Base-by-base conservation (phyloP, 2,329 filamentous ascomycete genomes). In the Apiospora koreana region DNA sequence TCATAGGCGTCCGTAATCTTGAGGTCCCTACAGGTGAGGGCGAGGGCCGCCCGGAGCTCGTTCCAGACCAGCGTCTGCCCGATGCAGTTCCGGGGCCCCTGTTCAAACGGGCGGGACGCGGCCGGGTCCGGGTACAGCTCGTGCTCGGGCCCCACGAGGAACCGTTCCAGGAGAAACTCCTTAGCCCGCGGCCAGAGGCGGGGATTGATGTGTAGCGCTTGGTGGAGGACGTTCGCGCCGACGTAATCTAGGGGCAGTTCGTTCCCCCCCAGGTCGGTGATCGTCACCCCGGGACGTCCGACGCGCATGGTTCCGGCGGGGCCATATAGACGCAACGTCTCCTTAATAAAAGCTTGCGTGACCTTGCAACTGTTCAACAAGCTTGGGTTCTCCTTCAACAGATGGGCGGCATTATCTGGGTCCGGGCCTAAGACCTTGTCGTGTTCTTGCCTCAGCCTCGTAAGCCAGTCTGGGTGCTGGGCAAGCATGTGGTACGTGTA, bases 251-350 rank as follows among this genome's bases (percentile, higher is more conserved):
- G 68, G 7, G 69, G 71, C 14, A 68, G 66, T 42, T 45, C 31
- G 16, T 68, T 65, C 1, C 71, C 72, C 18, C 65, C n/a, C 1
- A 66, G 54, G 31, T 72, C 72, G 2, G 46, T 68, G 14, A 73
- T 21, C 16, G 48, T 66, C 9, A 43, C 43, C 2, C 58, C 72
- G 25, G 67, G 46, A 6, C 54, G n/a, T n/a, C 81, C 83, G 18
- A 70, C 71, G 43, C 86, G 82, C 45, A 84, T 81, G 3, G 82
- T 82, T 66, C 80, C 82, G 0, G 85, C 86, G 1, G 87, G 83
- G 2, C 71, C 23, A 54, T 65, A 70, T 4, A 73, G 42, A 28
- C 71, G 70, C 25, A 73, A n/a, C 1, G 72, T 69, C 25, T 73
- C 72, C 41, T 72, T 73, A 58, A 73, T 70, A 18, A 46, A 46